These are phyloP conservation scores for Pouteria glomerata DNA, from an alignment of 148 eudicot species.

Conservation along the genomic window DNA sequence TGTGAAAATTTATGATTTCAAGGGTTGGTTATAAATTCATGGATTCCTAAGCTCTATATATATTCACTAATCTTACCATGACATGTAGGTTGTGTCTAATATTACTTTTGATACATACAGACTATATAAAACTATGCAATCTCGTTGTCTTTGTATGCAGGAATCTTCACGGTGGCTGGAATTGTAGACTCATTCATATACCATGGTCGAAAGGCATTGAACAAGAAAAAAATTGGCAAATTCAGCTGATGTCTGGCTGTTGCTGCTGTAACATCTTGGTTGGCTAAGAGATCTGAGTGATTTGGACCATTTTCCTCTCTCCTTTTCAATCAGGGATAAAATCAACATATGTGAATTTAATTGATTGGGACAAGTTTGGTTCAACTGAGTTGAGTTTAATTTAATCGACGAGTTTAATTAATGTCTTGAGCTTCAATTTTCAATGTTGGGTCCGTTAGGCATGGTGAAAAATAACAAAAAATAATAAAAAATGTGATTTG, in stretches of 20 bases:
- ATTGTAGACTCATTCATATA: conserved; percentile 77
- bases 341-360: not conserved
- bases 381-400: not conserved
- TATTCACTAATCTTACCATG: not conserved
- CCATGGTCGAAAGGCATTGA: conserved; percentile 65
- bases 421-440: not conserved
- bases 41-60: too few relatives aligned
- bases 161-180: conserved; percentile 78
- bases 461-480: too few relatives aligned
- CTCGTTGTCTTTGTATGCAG: conserved; percentile 47
- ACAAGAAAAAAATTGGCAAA: conserved; percentile 65
- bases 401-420: not conserved
- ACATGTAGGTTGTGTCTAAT: not conserved
- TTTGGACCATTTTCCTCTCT: not conserved
- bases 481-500: too few relatives aligned
- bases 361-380: too few relatives aligned
- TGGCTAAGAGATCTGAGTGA: not conserved
- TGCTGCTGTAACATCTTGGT: not conserved
- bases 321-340: not conserved
- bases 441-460: too few relatives aligned
- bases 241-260: conserved; percentile 23
- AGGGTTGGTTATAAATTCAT: not conserved
- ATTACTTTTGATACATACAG: too few relatives aligned
- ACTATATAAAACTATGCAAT: too few relatives aligned
- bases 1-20: not conserved